A percentile compares a stretch with the other conserved stretches of the same genome.
These are phyloP conservation scores for Coemansia linderi DNA, from an alignment of 371 early-diverging fungal species.

Conservation along the genomic window DNA sequence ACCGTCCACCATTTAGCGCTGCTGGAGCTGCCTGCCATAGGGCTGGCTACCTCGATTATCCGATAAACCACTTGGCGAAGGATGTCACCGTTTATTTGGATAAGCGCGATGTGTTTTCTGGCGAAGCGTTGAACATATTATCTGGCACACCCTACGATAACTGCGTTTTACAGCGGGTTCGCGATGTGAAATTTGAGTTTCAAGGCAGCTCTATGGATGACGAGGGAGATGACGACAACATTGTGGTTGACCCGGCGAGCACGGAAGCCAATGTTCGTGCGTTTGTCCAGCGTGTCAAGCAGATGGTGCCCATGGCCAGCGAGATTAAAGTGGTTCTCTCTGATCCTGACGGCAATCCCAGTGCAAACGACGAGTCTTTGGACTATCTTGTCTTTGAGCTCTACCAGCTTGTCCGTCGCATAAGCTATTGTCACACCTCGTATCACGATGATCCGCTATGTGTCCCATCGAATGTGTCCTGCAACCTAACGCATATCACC, in stretches of 20 bases:
- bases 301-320: neutral
- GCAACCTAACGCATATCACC: too few relatives aligned
- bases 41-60: neutral
- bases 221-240: neutral
- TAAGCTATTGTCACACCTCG: too few relatives aligned
- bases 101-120: neutral
- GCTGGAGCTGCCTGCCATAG: neutral
- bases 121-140: neutral
- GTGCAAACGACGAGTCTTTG: neutral
- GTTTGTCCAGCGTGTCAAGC: neutral
- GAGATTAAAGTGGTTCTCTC: neutral
- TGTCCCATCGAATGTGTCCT: too few relatives aligned
- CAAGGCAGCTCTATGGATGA: neutral
- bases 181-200: neutral
- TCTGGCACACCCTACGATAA: neutral
- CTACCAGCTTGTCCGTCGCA: too few relatives aligned
- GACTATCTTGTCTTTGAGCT: too few relatives aligned
- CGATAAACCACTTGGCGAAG: neutral
- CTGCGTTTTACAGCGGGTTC: neutral
- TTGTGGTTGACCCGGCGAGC: neutral
- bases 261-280: neutral
- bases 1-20: too few relatives aligned
- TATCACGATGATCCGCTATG: too few relatives aligned
- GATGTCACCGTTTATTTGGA: neutral
- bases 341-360: neutral